These are phyloP conservation scores for Eucalyptus tenuipes DNA, from an alignment of 345 rosid genomes.

Conservation along the genomic window DNA sequence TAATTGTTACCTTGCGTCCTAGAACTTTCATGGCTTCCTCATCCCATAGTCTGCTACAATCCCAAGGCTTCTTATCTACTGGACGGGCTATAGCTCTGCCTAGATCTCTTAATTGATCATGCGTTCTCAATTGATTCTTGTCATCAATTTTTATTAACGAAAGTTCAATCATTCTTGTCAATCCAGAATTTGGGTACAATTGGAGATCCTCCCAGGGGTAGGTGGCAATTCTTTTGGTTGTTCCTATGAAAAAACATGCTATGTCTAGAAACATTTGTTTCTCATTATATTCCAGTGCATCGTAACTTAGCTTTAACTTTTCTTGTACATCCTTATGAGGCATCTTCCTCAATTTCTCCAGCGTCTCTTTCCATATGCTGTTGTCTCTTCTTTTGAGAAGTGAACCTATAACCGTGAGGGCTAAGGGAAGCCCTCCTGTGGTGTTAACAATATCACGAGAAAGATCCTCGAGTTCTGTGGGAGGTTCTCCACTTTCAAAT, in stretches of 20 bases:
- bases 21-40: accelerated
- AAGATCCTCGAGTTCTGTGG: accelerated
- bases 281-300: accelerated
- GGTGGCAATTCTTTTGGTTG: not conserved
- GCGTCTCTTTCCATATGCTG: accelerated
- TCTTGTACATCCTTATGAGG: accelerated
- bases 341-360: accelerated
- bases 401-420: accelerated
- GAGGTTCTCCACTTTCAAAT: too few species aligned
- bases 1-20: too few species aligned
- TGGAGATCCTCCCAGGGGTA: not conserved
- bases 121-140: not conserved
- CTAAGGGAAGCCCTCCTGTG: too few species aligned
- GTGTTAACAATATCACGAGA: accelerated
- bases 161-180: not conserved
- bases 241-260: not conserved
- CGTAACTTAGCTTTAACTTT: accelerated
- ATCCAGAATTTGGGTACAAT: accelerated
- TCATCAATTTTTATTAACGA: not conserved
- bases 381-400: accelerated
- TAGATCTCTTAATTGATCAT: not conserved
- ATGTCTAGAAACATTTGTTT: too few species aligned
- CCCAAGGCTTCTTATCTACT: too few species aligned
- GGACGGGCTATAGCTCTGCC: too few species aligned
- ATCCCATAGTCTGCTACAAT: too few species aligned